Base-by-base conservation (phyloP, 805 yeast species). In the Suhomyces sp. region DNA sequence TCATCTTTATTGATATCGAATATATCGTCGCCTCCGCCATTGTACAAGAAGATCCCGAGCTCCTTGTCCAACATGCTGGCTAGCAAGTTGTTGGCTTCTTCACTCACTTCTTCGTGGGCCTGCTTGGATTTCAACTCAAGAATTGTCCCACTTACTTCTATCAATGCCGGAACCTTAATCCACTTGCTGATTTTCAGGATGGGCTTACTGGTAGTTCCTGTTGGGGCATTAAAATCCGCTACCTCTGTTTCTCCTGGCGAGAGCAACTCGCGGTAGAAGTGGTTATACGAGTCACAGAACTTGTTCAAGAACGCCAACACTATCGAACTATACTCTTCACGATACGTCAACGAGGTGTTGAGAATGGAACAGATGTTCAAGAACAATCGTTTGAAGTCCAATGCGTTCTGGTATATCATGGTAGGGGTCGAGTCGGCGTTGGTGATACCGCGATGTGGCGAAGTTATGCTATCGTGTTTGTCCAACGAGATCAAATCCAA, bases 271-370 rank as follows among this genome's bases (percentile, higher is more conserved):
- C 54, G 61, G 57, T 62, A 79, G 55, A 61, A 81, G 44, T 51
- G 64, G 48, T 51, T 61, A 57, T 67, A 80, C 19, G 60, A 68
- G 46, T 52, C 55, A 49, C 74, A 44, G 68, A 77, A 63, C 65
- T 67, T 61, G 56, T 69, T 58, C 60, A 73, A 54, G 59, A 80
- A 64, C 27, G 66, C 67, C 46, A 82, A 65, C 2, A 77, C 72
- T 15, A 77, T 63, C 33, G 69, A 68, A 49, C 83, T 81, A 63
- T 84, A 83, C 26, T 81, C 84, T 47, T 76, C 72, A 50, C 90
- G 77, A 61, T 78, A 87, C 44, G 78, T 71, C 31, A 81, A 68
- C 4, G 88, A 83, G 2, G 90, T 84, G 62, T 84, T 86, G 51
- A 87, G 71, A 4, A 82, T 65, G 41, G 73, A 72, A 57, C 87